These are phyloP conservation scores for Kwoniella sp. DNA, from an alignment of 768 basidiomycete species.

Conservation along the genomic window DNA sequence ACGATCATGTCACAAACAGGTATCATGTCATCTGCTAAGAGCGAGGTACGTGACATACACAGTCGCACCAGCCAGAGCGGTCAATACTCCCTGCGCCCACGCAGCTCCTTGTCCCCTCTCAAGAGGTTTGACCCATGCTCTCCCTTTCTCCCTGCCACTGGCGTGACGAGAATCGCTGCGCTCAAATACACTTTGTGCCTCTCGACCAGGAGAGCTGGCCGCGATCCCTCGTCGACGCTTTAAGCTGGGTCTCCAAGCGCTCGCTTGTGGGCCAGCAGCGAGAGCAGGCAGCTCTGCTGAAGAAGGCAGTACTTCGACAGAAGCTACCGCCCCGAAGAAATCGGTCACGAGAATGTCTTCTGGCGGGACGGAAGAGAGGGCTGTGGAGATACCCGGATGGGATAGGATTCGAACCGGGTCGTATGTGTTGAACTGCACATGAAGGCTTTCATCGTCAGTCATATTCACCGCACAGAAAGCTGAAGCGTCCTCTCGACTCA, in stretches of 20 bases:
- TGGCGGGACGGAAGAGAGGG: conserved; percentile 72
- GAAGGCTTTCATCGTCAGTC: neutral
- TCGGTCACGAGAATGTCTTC: conserved; percentile 70
- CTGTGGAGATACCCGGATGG: conserved; percentile 83
- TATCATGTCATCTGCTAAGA: neutral
- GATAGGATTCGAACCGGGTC: conserved; percentile 75
- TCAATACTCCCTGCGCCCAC: neutral
- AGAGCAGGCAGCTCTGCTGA: conserved; percentile 7
- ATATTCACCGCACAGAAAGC: neutral
- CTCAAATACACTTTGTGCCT: neutral
- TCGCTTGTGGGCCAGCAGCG: neutral
- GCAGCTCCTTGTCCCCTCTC: neutral
- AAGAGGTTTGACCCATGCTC: conserved; percentile 4
- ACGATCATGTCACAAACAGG: too few species aligned
- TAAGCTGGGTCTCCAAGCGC: neutral
- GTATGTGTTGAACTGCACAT: conserved; percentile 77
- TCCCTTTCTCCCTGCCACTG: neutral
- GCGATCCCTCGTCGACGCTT: neutral
- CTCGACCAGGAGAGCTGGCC: neutral
- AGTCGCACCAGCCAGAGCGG: neutral
- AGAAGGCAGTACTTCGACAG: conserved; percentile 66
- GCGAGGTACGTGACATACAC: neutral
- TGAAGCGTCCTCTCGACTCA: too few species aligned
- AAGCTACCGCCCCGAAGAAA: conserved; percentile 85
- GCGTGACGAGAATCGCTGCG: neutral